phyloP scores from a whole-genome alignment of 345 rosid species.

The Trapa incisa region DNA sequence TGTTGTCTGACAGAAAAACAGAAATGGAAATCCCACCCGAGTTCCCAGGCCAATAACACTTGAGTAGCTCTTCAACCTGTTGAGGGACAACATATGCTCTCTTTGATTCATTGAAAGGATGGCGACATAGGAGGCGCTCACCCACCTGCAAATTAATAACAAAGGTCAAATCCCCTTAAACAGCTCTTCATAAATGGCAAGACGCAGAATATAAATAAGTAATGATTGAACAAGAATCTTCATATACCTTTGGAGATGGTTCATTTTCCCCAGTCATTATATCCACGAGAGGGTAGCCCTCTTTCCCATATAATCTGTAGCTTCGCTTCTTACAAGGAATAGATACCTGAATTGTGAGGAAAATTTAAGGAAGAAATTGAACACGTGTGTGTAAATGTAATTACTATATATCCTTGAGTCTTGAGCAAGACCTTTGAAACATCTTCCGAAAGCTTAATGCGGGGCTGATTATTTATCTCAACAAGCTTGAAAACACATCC shows the following conservation, averaged over 20 bases:
- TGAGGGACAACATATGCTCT: slow-evolving; percentile 95
- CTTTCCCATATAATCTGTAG: slow-evolving; percentile 74
- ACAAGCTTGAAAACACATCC: slow-evolving; percentile 99
- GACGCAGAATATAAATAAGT: not conserved
- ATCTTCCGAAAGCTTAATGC: slow-evolving; percentile 96
- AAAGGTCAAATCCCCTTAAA: not conserved
- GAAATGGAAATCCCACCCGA: slow-evolving; percentile 38
- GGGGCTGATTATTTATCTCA: slow-evolving; percentile 81
- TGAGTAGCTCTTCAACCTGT: slow-evolving; percentile 72
- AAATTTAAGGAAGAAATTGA: not conserved
- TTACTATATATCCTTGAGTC: not conserved
- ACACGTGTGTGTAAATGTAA: not conserved
- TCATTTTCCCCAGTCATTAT: slow-evolving; percentile 91
- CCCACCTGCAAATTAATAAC: slow-evolving; percentile 42
- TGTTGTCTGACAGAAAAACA: not conserved
- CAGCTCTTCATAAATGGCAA: not conserved
- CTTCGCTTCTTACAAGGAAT: slow-evolving; percentile 83
- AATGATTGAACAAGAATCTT: not conserved
- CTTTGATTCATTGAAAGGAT: slow-evolving; percentile 92
- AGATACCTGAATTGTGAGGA: slow-evolving; percentile 43
- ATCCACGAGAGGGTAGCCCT: slow-evolving; percentile 85
- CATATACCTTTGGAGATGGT: slow-evolving; percentile 64
- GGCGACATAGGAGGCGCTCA: slow-evolving; percentile 82
- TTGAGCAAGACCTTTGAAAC: slow-evolving; percentile 66
- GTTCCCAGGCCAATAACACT: slow-evolving; percentile 85